Percentiles rank a stretch among this genome's conserved stretches.
Conservation (phyloP, 2,329 filamentous ascomycete species). For the Cladosporium velox region DNA sequence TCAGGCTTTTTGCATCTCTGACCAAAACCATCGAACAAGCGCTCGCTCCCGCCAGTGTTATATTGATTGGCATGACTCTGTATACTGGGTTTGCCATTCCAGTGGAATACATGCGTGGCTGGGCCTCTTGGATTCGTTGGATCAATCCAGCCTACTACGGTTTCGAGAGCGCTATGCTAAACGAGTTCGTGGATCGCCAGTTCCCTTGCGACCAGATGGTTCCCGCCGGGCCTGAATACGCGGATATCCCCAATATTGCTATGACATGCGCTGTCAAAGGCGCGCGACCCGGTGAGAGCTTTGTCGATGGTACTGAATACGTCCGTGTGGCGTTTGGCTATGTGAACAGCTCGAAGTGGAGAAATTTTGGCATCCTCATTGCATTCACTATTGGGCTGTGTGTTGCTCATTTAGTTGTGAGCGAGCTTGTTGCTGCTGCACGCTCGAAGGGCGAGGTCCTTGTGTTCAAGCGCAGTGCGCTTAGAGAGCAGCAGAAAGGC, state of each 20-base stretch:
- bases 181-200: slow-evolving; percentile 57
- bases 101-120: slow-evolving; percentile 67
- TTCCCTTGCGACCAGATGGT: slow-evolving; percentile 54
- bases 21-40: slow-evolving; percentile 24
- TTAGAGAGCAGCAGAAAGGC: slow-evolving; percentile 41
- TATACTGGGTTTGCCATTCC: slow-evolving; percentile 67
- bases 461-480: slow-evolving; percentile 53
- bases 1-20: slow-evolving; percentile 40
- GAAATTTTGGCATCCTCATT: slow-evolving; percentile 67
- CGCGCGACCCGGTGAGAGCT: slow-evolving; percentile 53
- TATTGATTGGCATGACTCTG: slow-evolving; percentile 55
- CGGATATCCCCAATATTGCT: slow-evolving; percentile 22
- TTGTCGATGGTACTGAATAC: slow-evolving; percentile 61
- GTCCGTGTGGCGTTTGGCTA: slow-evolving; percentile 59
- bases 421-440: slow-evolving; percentile 63
- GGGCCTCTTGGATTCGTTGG: slow-evolving; percentile 76
- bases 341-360: slow-evolving; percentile 53
- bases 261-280: slow-evolving; percentile 47
- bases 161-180: slow-evolving; percentile 40
- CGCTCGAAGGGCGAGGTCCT: slow-evolving; percentile 66
- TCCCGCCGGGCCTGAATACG: slow-evolving; percentile 30
- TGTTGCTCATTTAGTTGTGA: slow-evolving; percentile 59
- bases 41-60: slow-evolving; percentile 20
- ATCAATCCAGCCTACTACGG: slow-evolving; percentile 54
- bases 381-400: slow-evolving; percentile 66